Percentiles rank a stretch among this genome's conserved stretches.
Evolutionary conservation across 2,329 filamentous ascomycete species (phyloP).

Genomic region (Epichloe uncinata): DNA sequence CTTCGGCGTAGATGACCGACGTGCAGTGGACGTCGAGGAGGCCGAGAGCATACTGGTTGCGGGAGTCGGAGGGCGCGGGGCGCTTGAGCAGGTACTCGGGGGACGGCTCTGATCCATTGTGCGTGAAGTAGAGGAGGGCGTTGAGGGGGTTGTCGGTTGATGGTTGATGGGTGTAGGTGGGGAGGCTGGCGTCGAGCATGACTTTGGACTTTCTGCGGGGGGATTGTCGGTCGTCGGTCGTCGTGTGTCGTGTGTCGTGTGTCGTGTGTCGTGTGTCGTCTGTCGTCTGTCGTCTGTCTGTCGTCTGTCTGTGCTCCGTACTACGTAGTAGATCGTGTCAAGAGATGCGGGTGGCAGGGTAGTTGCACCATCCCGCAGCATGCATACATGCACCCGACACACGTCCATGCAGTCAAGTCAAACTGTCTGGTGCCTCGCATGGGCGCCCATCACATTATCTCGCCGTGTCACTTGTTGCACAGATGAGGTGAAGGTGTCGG

Average conservation of each 20-base stretch:
- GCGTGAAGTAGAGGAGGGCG: constrained; percentile 44
- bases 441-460: not conserved
- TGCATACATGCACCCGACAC: not conserved
- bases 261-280: too few species aligned
- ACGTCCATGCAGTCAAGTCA: not conserved
- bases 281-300: too few species aligned
- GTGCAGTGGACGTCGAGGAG: constrained; percentile 71
- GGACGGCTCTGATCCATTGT: constrained; percentile 71
- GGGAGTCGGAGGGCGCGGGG: constrained; percentile 53
- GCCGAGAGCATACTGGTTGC: constrained; percentile 76
- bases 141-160: constrained; percentile 39
- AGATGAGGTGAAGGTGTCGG: not conserved
- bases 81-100: constrained; percentile 72
- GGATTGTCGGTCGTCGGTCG: too few species aligned
- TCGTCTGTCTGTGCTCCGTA: too few species aligned
- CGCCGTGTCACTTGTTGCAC: not conserved
- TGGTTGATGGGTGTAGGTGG: constrained; percentile 47
- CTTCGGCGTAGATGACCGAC: constrained; percentile 77
- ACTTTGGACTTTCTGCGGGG: not conserved
- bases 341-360: not conserved
- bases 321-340: not conserved
- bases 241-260: too few species aligned
- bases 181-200: constrained; percentile 96
- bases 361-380: not conserved
- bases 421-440: not conserved